phyloP scores from a whole-genome alignment of 2,329 filamentous ascomycete genomes.

The Didymella sp. region DNA sequence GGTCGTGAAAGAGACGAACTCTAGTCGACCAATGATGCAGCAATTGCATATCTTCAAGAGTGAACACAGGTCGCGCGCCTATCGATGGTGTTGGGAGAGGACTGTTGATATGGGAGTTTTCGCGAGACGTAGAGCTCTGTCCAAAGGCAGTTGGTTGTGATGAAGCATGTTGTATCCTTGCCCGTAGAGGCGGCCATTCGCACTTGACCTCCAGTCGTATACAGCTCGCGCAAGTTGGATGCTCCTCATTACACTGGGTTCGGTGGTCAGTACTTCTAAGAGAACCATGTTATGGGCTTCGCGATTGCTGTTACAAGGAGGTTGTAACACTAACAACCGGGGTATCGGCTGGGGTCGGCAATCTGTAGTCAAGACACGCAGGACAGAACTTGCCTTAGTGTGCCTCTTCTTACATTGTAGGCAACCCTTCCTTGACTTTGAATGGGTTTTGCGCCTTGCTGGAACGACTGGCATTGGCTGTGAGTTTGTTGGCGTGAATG shows the following conservation, averaged over 20 bases:
- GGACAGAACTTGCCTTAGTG: conserved; percentile 34
- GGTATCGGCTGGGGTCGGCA: conserved; percentile 2
- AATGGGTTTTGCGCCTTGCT: conserved; percentile 41
- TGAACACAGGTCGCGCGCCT: background rate
- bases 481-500: background rate
- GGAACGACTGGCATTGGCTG: conserved; percentile 16
- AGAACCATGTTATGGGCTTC: background rate
- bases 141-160: background rate
- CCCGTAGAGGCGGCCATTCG: conserved; percentile 31
- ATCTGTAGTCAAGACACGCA: background rate
- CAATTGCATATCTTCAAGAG: conserved; percentile 33
- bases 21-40: conserved; percentile 41
- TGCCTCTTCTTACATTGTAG: conserved; percentile 44
- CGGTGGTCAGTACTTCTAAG: background rate
- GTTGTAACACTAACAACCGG: background rate
- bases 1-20: conserved; percentile 28
- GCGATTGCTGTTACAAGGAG: background rate
- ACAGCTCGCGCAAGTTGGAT: conserved; percentile 42
- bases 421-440: conserved; percentile 44
- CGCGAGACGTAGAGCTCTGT: conserved; percentile 1
- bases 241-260: conserved; percentile 41
- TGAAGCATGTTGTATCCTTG: background rate
- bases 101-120: conserved; percentile 22
- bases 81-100: conserved; percentile 23
- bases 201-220: conserved; percentile 39